These are phyloP conservation scores for Pleurotus ostreatus DNA, from an alignment of 768 basidiomycete genomes.

Conservation along the genomic window DNA sequence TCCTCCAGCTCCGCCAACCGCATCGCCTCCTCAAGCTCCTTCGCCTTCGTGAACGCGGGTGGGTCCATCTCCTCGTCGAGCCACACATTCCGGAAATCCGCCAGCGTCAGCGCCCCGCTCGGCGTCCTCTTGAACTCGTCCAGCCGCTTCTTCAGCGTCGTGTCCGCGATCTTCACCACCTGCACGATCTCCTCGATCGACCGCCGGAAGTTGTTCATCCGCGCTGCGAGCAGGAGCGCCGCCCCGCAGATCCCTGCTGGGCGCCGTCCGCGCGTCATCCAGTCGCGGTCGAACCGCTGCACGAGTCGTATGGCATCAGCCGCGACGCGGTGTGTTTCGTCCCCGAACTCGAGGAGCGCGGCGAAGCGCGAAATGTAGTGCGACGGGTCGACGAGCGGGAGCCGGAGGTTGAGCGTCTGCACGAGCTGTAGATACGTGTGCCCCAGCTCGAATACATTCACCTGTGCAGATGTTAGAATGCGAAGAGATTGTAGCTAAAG, in stretches of 20 bases:
- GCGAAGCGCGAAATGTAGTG: constrained; percentile 97
- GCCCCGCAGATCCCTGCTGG: constrained; percentile 98
- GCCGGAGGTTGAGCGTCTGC: constrained; percentile 76
- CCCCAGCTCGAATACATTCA: constrained; percentile 96
- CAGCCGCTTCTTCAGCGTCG: constrained; percentile 86
- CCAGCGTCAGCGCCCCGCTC: constrained; percentile 79
- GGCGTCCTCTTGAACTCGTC: constrained; percentile 93
- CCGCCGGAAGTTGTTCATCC: constrained; percentile 97
- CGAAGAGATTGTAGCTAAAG: too few species aligned
- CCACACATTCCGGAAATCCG: constrained; percentile 89
- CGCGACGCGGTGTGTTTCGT: constrained; percentile 88
- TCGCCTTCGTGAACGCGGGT: constrained; percentile 80
- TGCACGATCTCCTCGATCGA: constrained; percentile 96
- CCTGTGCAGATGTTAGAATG: constrained; percentile 38
- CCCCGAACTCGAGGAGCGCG: constrained; percentile 91
- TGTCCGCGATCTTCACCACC: constrained; percentile 97
- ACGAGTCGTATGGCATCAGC: constrained; percentile 93
- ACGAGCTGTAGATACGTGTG: constrained; percentile 94
- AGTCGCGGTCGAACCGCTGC: constrained; percentile 89
- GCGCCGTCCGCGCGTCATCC: constrained; percentile 94
- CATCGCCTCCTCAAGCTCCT: constrained; percentile 63
- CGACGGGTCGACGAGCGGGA: constrained; percentile 91
- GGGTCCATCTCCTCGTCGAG: constrained; percentile 90
- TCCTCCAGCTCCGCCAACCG: constrained; percentile 34
- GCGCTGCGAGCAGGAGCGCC: constrained; percentile 87